A percentile compares a stretch with the other conserved stretches of the same genome.
Conservation (phyloP, 2,329 filamentous ascomycete species). For the Microsporum ferrugineum region DNA sequence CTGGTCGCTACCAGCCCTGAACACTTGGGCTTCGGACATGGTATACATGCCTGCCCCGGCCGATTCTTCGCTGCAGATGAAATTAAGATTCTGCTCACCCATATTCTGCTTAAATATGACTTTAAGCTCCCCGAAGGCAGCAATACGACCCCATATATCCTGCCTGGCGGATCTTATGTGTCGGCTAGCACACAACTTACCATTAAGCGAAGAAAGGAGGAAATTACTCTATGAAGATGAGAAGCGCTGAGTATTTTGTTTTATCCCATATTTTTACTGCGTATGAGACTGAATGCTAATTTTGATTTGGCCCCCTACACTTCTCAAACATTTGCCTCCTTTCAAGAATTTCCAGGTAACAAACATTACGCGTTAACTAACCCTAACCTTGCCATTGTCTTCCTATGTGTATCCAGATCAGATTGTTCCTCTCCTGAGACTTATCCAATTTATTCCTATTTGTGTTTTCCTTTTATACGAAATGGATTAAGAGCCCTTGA, state of each 20-base stretch:
- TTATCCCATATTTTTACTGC: background rate
- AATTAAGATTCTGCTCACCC: slow-evolving; percentile 21
- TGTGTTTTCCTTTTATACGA: too few relatives aligned
- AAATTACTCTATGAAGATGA: background rate
- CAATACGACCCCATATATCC: background rate
- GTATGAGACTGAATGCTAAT: background rate
- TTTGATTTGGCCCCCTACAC: background rate
- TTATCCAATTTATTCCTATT: too few relatives aligned
- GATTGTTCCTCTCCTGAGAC: too few relatives aligned
- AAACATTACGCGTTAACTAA: too few relatives aligned
- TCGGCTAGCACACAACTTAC: background rate
- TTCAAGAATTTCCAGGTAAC: too few relatives aligned
- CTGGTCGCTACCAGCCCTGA: slow-evolving; percentile 30
- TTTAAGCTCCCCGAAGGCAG: background rate
- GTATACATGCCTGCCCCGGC: slow-evolving; percentile 37
- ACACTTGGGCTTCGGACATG: slow-evolving; percentile 47
- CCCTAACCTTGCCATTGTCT: too few relatives aligned
- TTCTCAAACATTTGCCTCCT: too few relatives aligned
- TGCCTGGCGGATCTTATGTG: background rate
- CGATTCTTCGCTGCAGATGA: slow-evolving; percentile 22
- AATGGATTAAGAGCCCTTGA: too few relatives aligned
- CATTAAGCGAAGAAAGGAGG: background rate
- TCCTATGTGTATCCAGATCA: too few relatives aligned
- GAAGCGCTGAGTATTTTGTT: background rate
- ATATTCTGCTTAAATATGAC: slow-evolving; percentile 24